Evolutionary conservation across 2,329 filamentous ascomycete species (phyloP), one percentile per base, ranked within the genome.

Genomic region (Orbilia oligospora): DNA sequence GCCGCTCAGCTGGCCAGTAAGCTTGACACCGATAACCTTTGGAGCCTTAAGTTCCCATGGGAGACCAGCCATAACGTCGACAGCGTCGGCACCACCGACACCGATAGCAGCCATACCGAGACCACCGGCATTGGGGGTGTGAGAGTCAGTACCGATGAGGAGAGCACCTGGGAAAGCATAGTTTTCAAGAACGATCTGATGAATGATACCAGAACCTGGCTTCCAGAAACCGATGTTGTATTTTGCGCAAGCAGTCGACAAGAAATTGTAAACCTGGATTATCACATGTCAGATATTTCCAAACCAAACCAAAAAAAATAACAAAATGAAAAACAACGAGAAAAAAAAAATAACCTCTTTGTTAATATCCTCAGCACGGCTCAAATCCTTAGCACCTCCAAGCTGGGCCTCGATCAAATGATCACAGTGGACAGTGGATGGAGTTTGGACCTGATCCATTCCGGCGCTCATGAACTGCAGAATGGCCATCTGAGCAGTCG

Each of bases 181-280:
- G 89, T 98, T 98, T 88, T 99, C 96, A 76, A 98, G 90, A 81
- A 98, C 87, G 84, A 98, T 98, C 89, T 98, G 96, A 88, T 99
- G 96, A 83, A 99, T 99, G 85, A 98, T 99, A 89, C 96, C 96
- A 85, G 95, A 97, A 83, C 96, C 96, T 81, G 96, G 96, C 86
- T 90, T 93, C 96, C 96, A 99, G 91, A 98, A 98, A 88, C 96
- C 96, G 86, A 98, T 98, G 89, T 98, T 95, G 89, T 98, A 99
- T 89, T 98, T 99, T 84, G 94, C 94, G 86, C 95, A 98, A 81
- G 95, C 92, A 80, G 91, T 91, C 80, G 94, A 90, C 84, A 99
- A 88, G 89, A 99, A 99, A 87, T 98, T 92, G 87, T 98, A 99
- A 83, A 99, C 96, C 68, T 75, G 22, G 44, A 33, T 67, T 65